Percentiles rank a stretch among this genome's conserved stretches.
These are phyloP conservation scores for Penicillium mononematosum DNA, from an alignment of 495 filamentous ascomycete species.

Conservation along the genomic window DNA sequence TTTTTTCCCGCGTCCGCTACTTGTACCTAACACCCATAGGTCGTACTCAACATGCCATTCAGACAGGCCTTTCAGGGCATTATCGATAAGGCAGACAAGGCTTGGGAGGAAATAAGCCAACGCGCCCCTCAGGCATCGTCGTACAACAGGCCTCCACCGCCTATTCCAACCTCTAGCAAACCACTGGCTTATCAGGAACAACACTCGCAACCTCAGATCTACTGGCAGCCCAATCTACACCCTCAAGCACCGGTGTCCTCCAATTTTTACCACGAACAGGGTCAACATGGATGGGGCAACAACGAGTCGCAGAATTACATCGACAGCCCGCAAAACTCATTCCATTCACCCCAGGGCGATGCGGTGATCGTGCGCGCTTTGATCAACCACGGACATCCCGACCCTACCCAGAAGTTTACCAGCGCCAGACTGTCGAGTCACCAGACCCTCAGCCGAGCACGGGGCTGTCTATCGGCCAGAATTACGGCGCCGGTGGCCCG, in stretches of 20 bases:
- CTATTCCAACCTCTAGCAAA: constrained; percentile 30
- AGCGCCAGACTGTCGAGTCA: constrained; percentile 29
- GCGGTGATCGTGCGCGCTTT: constrained; percentile 30
- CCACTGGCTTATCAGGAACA: constrained; percentile 26
- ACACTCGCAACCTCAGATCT: constrained; percentile 29
- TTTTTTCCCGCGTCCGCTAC: constrained; percentile 12
- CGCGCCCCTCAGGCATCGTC: constrained; percentile 16
- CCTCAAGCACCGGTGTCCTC: constrained; percentile 26
- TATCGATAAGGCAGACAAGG: constrained; percentile 29
- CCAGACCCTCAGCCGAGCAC: constrained; percentile 27
- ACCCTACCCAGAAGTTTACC: constrained; percentile 28
- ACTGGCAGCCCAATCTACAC: constrained; percentile 30
- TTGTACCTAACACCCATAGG: constrained; percentile 16
- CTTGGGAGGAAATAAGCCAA: constrained; percentile 25
- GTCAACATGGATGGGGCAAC: constrained; percentile 33
- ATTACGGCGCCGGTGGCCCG: constrained; percentile 28
- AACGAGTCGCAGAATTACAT: constrained; percentile 31
- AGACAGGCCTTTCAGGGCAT: constrained; percentile 30
- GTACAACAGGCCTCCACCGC: constrained; percentile 26
- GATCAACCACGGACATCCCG: constrained; percentile 29
- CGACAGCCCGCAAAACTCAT: constrained; percentile 30
- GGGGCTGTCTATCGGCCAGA: constrained; percentile 31
- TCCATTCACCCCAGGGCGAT: constrained; percentile 32
- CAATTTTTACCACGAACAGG: constrained; percentile 28
- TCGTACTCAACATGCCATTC: constrained; percentile 29